A percentile compares a stretch with the other conserved stretches of the same genome.
Conservation (phyloP, 2,329 filamentous ascomycete species). For the Metarhizium album region DNA sequence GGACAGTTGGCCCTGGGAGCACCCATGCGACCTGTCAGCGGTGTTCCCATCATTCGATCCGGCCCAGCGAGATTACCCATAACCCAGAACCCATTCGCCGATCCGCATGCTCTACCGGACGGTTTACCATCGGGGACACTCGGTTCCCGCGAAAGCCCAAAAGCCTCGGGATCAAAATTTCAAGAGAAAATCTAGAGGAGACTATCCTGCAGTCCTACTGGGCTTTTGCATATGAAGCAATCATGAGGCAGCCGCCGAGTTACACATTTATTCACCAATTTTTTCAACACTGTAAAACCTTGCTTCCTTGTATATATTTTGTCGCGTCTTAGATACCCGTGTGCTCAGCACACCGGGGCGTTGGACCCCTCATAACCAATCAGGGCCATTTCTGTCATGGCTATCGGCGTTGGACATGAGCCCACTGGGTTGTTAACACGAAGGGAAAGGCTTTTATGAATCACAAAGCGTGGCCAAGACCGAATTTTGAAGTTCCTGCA, state of each 20-base stretch:
- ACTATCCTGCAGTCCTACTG: background rate
- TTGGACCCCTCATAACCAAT: background rate
- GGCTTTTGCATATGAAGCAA: background rate
- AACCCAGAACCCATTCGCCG: conserved; percentile 39
- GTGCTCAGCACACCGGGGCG: background rate
- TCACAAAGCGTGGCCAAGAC: background rate
- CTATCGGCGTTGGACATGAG: background rate
- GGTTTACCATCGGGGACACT: conserved; percentile 23
- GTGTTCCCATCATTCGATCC: conserved; percentile 49
- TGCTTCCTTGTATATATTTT: conserved; percentile 7
- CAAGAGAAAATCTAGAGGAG: conserved; percentile 27
- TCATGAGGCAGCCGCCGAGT: background rate
- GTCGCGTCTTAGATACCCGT: conserved; percentile 1
- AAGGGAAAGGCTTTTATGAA: conserved; percentile 3
- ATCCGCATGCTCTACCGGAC: conserved; percentile 15
- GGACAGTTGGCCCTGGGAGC: conserved; percentile 41
- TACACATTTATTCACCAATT: background rate
- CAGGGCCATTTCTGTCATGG: background rate
- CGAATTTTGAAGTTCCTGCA: background rate
- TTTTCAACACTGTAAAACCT: background rate
- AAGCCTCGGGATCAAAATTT: conserved; percentile 27
- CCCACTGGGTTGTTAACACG: conserved; percentile 1
- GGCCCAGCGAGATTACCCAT: conserved; percentile 55
- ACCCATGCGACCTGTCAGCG: conserved; percentile 50
- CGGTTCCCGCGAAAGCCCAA: conserved; percentile 23